A percentile compares a stretch with the other conserved stretches of the same genome.
These are phyloP conservation scores for Pythium aphanidermatum DNA, from an alignment of 352 stramenopile genomes.

Conservation along the genomic window DNA sequence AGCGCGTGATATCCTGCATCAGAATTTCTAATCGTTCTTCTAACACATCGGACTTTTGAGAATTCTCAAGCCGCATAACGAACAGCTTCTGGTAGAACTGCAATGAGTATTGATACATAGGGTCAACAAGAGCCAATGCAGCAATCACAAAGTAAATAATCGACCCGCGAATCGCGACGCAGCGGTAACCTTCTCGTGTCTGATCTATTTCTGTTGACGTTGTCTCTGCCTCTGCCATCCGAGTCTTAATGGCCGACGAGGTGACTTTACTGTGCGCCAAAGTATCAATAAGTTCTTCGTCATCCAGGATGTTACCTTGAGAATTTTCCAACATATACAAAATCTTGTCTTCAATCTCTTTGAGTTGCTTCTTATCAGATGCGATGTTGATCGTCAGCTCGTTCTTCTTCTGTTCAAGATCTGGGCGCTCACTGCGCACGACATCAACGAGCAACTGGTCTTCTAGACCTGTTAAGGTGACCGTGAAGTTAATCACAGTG, in stretches of 20 bases:
- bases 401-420: conserved; percentile 91
- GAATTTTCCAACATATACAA: conserved; percentile 91
- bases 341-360: conserved; percentile 95
- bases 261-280: conserved; percentile 89
- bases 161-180: conserved; percentile 85
- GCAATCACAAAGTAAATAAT: conserved; percentile 95
- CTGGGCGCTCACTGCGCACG: conserved; percentile 87
- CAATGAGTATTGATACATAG: conserved; percentile 95
- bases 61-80: conserved; percentile 81
- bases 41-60: conserved; percentile 75
- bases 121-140: conserved; percentile 87
- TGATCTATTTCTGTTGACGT: conserved; percentile 89
- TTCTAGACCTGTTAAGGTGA: conserved; percentile 89
- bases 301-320: conserved; percentile 92
- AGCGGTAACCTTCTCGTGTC: conserved; percentile 88
- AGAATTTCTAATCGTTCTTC: conserved; percentile 84
- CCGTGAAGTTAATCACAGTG: conserved; percentile 94
- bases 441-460: conserved; percentile 93
- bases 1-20: conserved; percentile 88
- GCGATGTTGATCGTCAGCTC: conserved; percentile 91
- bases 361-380: conserved; percentile 89
- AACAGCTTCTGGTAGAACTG: conserved; percentile 94
- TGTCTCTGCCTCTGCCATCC: conserved; percentile 86
- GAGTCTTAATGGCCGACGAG: conserved; percentile 84
- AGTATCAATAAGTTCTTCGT: conserved; percentile 91